Conservation (phyloP, 2,329 filamentous ascomycete genomes). For the Ophiocordyceps unilateralis region DNA sequence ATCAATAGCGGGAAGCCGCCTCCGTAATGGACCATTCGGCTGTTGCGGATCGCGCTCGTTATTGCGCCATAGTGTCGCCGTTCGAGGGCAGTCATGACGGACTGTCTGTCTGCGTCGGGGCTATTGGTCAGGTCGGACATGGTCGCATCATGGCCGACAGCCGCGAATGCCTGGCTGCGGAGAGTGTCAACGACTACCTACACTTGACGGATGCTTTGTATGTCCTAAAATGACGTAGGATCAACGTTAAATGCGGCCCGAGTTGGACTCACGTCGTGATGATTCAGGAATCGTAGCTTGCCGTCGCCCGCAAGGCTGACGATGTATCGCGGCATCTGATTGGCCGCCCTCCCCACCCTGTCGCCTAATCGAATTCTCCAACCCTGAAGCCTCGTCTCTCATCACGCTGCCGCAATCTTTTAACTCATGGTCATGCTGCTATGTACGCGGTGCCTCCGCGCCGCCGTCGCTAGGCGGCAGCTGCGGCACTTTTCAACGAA, state of each 20-base stretch:
- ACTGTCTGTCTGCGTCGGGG: too few species aligned
- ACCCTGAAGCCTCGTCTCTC: not conserved
- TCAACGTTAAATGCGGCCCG: not conserved
- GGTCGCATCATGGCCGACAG: too few species aligned
- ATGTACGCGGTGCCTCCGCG: conserved; percentile 31
- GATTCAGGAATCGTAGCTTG: not conserved
- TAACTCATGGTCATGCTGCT: too few species aligned
- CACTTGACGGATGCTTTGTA: too few species aligned
- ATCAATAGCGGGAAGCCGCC: conserved; percentile 17
- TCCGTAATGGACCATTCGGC: conserved; percentile 7
- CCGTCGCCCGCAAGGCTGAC: conserved; percentile 11
- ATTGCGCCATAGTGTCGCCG: too few species aligned
- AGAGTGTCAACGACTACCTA: too few species aligned
- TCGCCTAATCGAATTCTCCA: conserved; percentile 1
- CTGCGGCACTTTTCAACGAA: conserved; percentile 24
- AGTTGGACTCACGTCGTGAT: not conserved
- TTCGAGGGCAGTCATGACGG: too few species aligned
- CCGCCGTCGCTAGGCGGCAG: conserved; percentile 15
- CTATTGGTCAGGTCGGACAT: too few species aligned
- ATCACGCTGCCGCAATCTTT: too few species aligned
- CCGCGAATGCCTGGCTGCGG: too few species aligned
- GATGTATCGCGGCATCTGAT: conserved; percentile 9
- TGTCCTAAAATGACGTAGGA: not conserved
- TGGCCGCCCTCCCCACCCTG: conserved; percentile 5
- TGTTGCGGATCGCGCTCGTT: not conserved